Percentiles rank a stretch among this genome's conserved stretches.
These are phyloP conservation scores for Crithidia fasciculata DNA, from an alignment of 208 protist species.

Conservation along the genomic window DNA sequence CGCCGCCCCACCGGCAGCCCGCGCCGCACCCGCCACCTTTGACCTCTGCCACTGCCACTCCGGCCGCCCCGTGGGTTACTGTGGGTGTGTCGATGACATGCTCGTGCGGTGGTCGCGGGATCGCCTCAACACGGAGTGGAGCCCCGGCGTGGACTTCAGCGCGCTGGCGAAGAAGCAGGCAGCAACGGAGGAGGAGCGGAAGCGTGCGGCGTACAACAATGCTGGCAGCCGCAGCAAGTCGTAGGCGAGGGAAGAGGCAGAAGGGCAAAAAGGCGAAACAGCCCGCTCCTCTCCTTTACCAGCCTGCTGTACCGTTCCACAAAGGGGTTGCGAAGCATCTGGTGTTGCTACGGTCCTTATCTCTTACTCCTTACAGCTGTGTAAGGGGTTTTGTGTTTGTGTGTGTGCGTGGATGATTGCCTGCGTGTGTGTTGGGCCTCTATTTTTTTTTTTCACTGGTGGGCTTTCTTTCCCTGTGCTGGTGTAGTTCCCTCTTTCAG, in stretches of 20 bases:
- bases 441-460: too few species aligned
- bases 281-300: too few species aligned
- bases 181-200: slow-evolving; percentile 29
- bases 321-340: too few species aligned
- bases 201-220: slow-evolving; percentile 15
- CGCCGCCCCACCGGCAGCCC: neutral
- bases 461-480: too few species aligned
- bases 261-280: neutral
- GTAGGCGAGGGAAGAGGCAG: slow-evolving; percentile 1
- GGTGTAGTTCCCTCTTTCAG: too few species aligned
- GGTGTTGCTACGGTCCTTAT: too few species aligned
- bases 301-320: too few species aligned
- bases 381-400: too few species aligned
- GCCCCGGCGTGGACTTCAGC: slow-evolving; percentile 63
- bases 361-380: too few species aligned
- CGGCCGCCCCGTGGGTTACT: slow-evolving; percentile 63
- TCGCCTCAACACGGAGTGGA: slow-evolving; percentile 67
- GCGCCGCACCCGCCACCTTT: slow-evolving; percentile 10
- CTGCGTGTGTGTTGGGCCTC: too few species aligned
- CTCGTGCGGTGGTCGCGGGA: slow-evolving; percentile 80
- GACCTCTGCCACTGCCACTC: slow-evolving; percentile 71
- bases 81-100: slow-evolving; percentile 92
- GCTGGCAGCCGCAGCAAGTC: slow-evolving; percentile 16
- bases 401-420: too few species aligned
- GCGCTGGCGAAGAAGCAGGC: slow-evolving; percentile 45